Base-by-base conservation (phyloP, 345 rosid species). In the Eucalyptus pumila region DNA sequence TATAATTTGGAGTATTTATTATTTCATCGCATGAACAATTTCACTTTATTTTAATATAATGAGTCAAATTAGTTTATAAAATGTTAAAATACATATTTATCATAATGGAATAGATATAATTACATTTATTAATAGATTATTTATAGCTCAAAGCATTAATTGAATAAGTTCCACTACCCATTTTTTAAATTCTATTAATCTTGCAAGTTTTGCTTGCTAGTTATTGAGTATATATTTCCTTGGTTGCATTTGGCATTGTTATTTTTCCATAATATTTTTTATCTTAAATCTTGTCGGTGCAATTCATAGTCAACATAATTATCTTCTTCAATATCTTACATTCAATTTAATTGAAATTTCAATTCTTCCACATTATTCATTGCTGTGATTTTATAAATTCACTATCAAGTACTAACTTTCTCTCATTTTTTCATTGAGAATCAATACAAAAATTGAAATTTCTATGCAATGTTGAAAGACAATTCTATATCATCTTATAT, bases 251-350 rank as follows among this genome's bases (percentile, higher is more conserved):
- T 62, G 69, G 34, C 17, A 30, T 62, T 62, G 16, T 62, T 30
- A 62, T 3, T 13, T 62, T 62, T 62, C 8, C 34, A 13, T 62
- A 1, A 62, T 62, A 62, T 62, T 30, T 30, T 9, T 27, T 5
- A 62, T 30, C 34, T 12, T 30, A 62, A 30, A 0, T 62, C 15
- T 30, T 62, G 9, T 62, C 1, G 0, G 4, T 62, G 9, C 2
- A 62, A 62, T 62, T 30, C 34, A 62, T 30, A 30, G 32, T 62
- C 17, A 30, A 7, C 69, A 62, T 13, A 62, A 62, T 62, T 6
- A 62, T 27, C 34, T 30, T 62, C 69, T 62, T 62, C 5, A 3
- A 12, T 62, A 62, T 13, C 69, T 62, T 62, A 27, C 69, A 62
- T 27, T 12, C 32, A 30, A 62, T 6, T 30, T 27, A 30, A 62